These are phyloP conservation scores for Candida dajiaensis DNA, from an alignment of 805 yeast genomes.

Conservation along the genomic window DNA sequence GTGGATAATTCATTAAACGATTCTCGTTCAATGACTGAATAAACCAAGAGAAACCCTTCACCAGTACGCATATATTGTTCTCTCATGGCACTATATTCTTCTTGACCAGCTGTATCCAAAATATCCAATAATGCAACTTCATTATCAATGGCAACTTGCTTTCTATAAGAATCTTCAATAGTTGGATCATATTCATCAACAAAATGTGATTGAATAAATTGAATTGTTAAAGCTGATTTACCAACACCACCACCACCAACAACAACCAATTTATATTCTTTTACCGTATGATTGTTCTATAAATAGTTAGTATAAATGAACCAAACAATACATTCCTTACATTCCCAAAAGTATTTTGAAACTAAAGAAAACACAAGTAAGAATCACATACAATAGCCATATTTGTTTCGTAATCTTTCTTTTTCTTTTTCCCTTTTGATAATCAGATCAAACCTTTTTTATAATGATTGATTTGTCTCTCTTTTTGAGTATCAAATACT, in stretches of 20 bases:
- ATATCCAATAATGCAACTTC: slow-evolving; percentile 78
- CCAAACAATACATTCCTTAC: too few relatives aligned
- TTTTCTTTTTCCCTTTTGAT: too few relatives aligned
- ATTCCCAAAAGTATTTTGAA: too few relatives aligned
- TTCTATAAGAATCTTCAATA: slow-evolving; percentile 87
- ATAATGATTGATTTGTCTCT: too few relatives aligned
- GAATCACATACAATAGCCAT: too few relatives aligned
- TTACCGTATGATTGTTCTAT: slow-evolving; percentile 30
- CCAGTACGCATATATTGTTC: slow-evolving; percentile 97
- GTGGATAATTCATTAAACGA: slow-evolving; percentile 81
- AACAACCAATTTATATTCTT: slow-evolving; percentile 89
- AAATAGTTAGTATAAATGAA: not conserved
- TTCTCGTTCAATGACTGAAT: slow-evolving; percentile 77
- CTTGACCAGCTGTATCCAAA: slow-evolving; percentile 97
- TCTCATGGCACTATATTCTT: slow-evolving; percentile 88
- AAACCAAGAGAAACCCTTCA: slow-evolving; percentile 87
- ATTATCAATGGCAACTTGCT: slow-evolving; percentile 78
- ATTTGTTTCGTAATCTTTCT: too few relatives aligned
- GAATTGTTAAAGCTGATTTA: slow-evolving; percentile 92
- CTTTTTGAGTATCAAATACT: too few relatives aligned
- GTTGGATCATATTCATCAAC: slow-evolving; percentile 99
- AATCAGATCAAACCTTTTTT: too few relatives aligned
- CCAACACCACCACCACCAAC: slow-evolving; percentile 99
- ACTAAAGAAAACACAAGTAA: too few relatives aligned
- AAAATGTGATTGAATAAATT: slow-evolving; percentile 89